These are phyloP conservation scores for Carex sylvatica DNA, from an alignment of 202 grass and related monocot genomes.

Conservation along the genomic window DNA sequence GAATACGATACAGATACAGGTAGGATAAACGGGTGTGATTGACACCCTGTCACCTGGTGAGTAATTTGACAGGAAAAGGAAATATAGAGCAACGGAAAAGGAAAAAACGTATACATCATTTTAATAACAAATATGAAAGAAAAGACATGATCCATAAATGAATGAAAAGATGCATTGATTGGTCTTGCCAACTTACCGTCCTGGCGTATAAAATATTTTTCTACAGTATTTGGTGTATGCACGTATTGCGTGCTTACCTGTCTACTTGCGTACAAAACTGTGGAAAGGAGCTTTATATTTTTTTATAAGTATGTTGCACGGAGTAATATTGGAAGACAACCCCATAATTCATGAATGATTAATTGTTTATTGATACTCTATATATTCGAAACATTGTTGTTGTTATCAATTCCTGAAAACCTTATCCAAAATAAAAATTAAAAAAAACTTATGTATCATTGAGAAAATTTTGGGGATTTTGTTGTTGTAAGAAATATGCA, in stretches of 20 bases:
- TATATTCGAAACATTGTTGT: neutral
- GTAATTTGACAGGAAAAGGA: neutral
- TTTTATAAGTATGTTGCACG: neutral
- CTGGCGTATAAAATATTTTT: slow-evolving; percentile 5
- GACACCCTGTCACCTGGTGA: too few species aligned
- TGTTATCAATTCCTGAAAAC: too few species aligned
- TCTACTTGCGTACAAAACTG: neutral
- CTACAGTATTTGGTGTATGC: neutral
- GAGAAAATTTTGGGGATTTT: neutral
- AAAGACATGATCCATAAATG: slow-evolving; percentile 16
- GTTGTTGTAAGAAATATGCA: too few species aligned
- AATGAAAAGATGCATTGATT: slow-evolving; percentile 13
- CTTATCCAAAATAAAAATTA: neutral
- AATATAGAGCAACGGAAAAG: neutral
- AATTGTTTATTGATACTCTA: neutral
- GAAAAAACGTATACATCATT: neutral
- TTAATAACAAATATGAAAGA: neutral
- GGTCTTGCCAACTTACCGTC: neutral
- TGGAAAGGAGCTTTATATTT: neutral
- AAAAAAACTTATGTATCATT: neutral
- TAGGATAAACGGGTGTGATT: too few species aligned
- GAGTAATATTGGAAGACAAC: neutral
- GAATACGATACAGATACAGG: too few species aligned
- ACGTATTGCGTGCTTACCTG: neutral
- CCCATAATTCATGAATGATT: neutral